phyloP scores from a whole-genome alignment of 257 asterid species.

The Echites panduratus region DNA sequence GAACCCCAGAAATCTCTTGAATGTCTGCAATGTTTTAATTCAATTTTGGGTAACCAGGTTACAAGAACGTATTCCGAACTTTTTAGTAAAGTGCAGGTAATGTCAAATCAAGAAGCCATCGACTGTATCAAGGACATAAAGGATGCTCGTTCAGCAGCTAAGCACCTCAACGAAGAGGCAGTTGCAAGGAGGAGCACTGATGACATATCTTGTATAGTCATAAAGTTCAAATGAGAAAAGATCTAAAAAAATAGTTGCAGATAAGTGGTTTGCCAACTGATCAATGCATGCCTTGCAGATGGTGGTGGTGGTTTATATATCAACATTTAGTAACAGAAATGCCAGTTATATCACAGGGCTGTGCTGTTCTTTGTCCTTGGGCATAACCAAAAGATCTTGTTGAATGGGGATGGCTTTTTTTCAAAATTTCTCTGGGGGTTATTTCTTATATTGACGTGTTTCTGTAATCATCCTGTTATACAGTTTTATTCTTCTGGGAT shows the following conservation, averaged over 20 bases:
- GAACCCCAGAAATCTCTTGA: background rate
- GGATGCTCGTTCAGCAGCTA: slow-evolving; percentile 69
- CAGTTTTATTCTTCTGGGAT: too few relatives aligned
- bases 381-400: background rate
- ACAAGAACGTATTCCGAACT: background rate
- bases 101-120: slow-evolving; percentile 92
- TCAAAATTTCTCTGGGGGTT: background rate
- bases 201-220: slow-evolving; percentile 68
- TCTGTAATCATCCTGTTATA: background rate
- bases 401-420: background rate
- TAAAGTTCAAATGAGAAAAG: slow-evolving; percentile 51
- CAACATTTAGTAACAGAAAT: background rate
- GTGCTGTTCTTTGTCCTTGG: background rate
- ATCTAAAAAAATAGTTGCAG: background rate
- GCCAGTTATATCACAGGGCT: background rate
- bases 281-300: background rate
- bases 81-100: slow-evolving; percentile 36
- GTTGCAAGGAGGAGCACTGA: slow-evolving; percentile 62
- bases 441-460: background rate
- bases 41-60: background rate
- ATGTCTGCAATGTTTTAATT: background rate
- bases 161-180: slow-evolving; percentile 63
- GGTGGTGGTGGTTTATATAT: background rate
- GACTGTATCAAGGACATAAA: slow-evolving; percentile 56
- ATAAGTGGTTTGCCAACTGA: background rate